Evolutionary conservation across 345 rosid species (phyloP).

Genomic region (Tarenaya hassleriana): DNA sequence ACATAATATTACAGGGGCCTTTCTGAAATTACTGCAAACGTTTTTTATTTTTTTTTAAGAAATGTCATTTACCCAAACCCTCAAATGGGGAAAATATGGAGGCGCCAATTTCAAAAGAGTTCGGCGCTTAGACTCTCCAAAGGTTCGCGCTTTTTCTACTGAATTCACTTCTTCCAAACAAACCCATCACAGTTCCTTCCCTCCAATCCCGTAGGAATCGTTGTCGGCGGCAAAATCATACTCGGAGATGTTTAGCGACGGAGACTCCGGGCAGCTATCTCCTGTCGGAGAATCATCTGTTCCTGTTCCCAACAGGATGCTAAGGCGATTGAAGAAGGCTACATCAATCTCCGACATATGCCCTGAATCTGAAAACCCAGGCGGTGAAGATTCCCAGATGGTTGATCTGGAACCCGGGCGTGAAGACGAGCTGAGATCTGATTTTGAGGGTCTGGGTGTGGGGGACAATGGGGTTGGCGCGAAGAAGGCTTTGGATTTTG

Average conservation of each 20-base stretch:
- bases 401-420: slow-evolving; percentile 20
- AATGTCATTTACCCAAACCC: background rate
- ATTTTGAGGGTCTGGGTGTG: slow-evolving; percentile 24
- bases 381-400: slow-evolving; percentile 22
- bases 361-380: slow-evolving; percentile 22
- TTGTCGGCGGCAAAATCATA: background rate
- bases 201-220: background rate
- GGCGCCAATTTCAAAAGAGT: slow-evolving; percentile 26
- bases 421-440: slow-evolving; percentile 30
- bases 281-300: slow-evolving; percentile 39
- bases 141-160: background rate
- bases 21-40: too few relatives aligned
- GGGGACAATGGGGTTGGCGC: slow-evolving; percentile 28
- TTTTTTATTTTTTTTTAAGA: background rate
- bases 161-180: background rate
- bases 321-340: slow-evolving; percentile 63
- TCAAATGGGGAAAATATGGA: background rate
- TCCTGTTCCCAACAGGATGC: slow-evolving; percentile 41
- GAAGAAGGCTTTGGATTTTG: slow-evolving; percentile 46
- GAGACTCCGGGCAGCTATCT: slow-evolving; percentile 38
- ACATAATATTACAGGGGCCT: too few relatives aligned
- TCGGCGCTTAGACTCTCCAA: slow-evolving; percentile 33
- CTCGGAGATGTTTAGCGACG: slow-evolving; percentile 44
- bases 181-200: background rate
- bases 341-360: slow-evolving; percentile 17